Conservation (phyloP, 192 early-diverging fungal genomes). For the Coemansia sp. region DNA sequence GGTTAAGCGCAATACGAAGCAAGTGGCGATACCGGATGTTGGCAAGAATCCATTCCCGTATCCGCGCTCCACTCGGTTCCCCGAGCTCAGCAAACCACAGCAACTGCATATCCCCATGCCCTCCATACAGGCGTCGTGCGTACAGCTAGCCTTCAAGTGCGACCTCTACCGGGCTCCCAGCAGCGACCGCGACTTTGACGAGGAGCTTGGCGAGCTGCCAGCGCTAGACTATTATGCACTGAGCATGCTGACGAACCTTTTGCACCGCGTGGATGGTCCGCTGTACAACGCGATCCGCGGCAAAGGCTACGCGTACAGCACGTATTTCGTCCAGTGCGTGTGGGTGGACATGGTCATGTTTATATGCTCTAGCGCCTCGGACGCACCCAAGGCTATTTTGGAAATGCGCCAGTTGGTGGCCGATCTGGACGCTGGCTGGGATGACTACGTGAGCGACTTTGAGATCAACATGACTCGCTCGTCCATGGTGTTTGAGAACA, state of each 20-base stretch:
- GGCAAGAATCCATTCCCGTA: conserved; percentile 45
- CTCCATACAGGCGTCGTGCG: conserved; percentile 52
- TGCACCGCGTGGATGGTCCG: conserved; percentile 74
- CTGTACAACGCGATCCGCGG: conserved; percentile 77
- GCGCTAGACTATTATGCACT: conserved; percentile 60
- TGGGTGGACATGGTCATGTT: conserved; percentile 62
- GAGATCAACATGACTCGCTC: conserved; percentile 49
- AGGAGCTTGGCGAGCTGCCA: conserved; percentile 43
- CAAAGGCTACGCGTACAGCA: conserved; percentile 74
- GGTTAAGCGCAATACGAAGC: not conserved
- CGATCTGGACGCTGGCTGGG: conserved; percentile 28
- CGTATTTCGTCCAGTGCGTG: conserved; percentile 54
- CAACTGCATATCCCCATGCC: conserved; percentile 53
- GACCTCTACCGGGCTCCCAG: conserved; percentile 33
- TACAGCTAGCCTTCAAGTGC: conserved; percentile 47
- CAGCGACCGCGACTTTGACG: conserved; percentile 23
- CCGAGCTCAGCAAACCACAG: conserved; percentile 40
- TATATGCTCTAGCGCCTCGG: conserved; percentile 26
- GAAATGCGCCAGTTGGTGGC: conserved; percentile 24
- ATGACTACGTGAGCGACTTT: conserved; percentile 38
- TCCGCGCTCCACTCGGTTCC: conserved; percentile 43
- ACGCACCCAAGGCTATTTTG: conserved; percentile 32
- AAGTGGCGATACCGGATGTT: not conserved
- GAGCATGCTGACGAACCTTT: conserved; percentile 63
- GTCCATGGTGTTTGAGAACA: conserved; percentile 18